Conservation (phyloP, 192 early-diverging fungal genomes). For the Geranomyces variabilis region DNA sequence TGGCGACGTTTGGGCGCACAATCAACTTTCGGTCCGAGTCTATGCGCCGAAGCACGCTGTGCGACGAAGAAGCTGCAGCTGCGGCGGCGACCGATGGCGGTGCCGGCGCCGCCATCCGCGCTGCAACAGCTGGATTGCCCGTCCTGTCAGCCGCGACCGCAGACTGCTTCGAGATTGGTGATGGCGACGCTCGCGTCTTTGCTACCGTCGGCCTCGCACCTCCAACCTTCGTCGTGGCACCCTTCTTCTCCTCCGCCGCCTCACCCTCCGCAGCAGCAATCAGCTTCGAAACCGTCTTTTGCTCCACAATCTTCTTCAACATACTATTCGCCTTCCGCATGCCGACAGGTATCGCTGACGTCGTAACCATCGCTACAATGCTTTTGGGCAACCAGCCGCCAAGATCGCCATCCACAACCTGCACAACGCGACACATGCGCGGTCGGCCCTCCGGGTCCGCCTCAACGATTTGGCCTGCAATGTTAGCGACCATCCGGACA, state of each 20-base stretch:
- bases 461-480: conserved; percentile 48
- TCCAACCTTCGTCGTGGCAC: neutral
- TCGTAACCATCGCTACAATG: conserved; percentile 45
- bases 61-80: neutral
- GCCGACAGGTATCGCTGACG: conserved; percentile 44
- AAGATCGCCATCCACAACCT: conserved; percentile 53
- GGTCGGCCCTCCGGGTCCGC: conserved; percentile 32
- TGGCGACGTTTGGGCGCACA: conserved; percentile 14
- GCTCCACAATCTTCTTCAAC: conserved; percentile 27
- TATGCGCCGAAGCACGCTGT: neutral
- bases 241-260: neutral
- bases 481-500: conserved; percentile 44
- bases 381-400: conserved; percentile 47
- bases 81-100: neutral
- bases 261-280: conserved; percentile 20
- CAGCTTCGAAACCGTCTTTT: conserved; percentile 20
- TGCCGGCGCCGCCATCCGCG: neutral
- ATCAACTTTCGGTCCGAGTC: conserved; percentile 7
- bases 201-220: neutral
- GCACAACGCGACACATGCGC: conserved; percentile 41
- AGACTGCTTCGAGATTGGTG: neutral
- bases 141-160: conserved; percentile 1
- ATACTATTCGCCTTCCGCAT: conserved; percentile 46
- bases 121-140: neutral
- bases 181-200: neutral